These are phyloP conservation scores for Coniferiporia sulphurascens DNA, from an alignment of 1,284 basidiomycete genomes.

Conservation along the genomic window DNA sequence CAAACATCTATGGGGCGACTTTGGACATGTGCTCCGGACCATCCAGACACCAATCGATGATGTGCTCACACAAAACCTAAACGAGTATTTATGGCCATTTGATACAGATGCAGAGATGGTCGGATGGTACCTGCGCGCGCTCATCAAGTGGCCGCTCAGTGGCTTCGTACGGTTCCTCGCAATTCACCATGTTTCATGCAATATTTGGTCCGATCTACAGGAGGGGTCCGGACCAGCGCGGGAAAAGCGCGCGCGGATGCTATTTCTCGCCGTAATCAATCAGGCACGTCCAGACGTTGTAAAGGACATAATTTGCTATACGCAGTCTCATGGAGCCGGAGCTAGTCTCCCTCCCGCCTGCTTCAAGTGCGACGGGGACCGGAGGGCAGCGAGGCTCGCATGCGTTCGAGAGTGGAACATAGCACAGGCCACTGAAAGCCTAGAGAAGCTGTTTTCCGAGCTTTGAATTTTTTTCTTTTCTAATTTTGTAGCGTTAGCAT, in stretches of 20 bases:
- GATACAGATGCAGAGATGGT: slow-evolving; percentile 69
- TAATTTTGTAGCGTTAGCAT: background rate
- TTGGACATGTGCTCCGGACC: slow-evolving; percentile 54
- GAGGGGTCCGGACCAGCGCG: slow-evolving; percentile 16
- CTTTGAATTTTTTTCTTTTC: background rate
- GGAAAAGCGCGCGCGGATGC: slow-evolving; percentile 42
- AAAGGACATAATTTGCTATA: slow-evolving; percentile 51
- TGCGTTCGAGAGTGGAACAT: background rate
- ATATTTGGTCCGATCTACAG: slow-evolving; percentile 65
- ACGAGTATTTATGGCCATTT: slow-evolving; percentile 66
- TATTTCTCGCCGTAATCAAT: slow-evolving; percentile 48
- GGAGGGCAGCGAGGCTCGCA: slow-evolving; percentile 24
- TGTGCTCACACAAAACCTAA: slow-evolving; percentile 44
- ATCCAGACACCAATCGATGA: slow-evolving; percentile 46
- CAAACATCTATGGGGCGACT: slow-evolving; percentile 81
- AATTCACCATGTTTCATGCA: slow-evolving; percentile 73
- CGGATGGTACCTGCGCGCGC: slow-evolving; percentile 50
- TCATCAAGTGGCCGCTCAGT: slow-evolving; percentile 41
- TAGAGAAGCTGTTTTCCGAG: slow-evolving; percentile 11
- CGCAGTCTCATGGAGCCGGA: slow-evolving; percentile 30
- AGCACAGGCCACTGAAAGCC: background rate
- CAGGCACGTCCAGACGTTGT: slow-evolving; percentile 46
- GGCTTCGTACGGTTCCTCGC: slow-evolving; percentile 72
- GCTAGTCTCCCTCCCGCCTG: slow-evolving; percentile 38
- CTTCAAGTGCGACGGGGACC: slow-evolving; percentile 29